phyloP scores from a whole-genome alignment of 805 yeast species.

The Candida insectorum region DNA sequence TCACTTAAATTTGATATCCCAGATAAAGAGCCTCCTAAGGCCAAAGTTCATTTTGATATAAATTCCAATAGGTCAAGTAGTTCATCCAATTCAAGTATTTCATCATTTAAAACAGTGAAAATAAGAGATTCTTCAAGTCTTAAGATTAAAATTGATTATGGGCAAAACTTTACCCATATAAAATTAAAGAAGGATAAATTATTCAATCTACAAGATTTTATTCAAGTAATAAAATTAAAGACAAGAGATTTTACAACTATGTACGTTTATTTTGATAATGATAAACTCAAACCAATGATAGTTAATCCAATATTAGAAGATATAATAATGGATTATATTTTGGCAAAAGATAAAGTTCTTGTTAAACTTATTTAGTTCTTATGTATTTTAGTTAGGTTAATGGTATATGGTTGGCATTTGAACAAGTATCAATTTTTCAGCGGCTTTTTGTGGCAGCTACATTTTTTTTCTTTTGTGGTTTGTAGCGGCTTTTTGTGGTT shows the following conservation, averaged over 20 bases:
- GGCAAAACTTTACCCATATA: not conserved
- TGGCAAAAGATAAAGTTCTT: slow-evolving; percentile 9
- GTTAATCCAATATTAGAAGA: slow-evolving; percentile 7
- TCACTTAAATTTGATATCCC: slow-evolving; percentile 9
- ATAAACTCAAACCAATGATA: slow-evolving; percentile 9
- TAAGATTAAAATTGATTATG: slow-evolving; percentile 8
- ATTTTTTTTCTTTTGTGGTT: too few species aligned
- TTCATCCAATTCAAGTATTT: not conserved
- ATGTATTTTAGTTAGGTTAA: too few species aligned
- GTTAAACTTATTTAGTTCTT: not conserved
- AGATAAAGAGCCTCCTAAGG: slow-evolving; percentile 4
- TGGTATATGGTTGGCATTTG: too few species aligned
- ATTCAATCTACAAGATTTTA: slow-evolving; percentile 5
- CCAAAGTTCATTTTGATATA: too few species aligned
- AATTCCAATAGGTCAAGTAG: not conserved
- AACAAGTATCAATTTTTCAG: too few species aligned
- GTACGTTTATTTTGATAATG: slow-evolving; percentile 6
- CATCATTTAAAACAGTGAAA: slow-evolving; percentile 6
- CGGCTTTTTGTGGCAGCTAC: too few species aligned
- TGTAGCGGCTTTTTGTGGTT: too few species aligned
- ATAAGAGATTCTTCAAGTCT: slow-evolving; percentile 1
- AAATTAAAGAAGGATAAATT: slow-evolving; percentile 13
- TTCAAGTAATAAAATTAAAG: slow-evolving; percentile 6
- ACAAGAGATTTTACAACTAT: slow-evolving; percentile 1
- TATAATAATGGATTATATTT: slow-evolving; percentile 12